Percentiles rank a stretch among this genome's conserved stretches.
Conservation (phyloP, 2,329 filamentous ascomycete genomes). For the Fusarium hostae region DNA sequence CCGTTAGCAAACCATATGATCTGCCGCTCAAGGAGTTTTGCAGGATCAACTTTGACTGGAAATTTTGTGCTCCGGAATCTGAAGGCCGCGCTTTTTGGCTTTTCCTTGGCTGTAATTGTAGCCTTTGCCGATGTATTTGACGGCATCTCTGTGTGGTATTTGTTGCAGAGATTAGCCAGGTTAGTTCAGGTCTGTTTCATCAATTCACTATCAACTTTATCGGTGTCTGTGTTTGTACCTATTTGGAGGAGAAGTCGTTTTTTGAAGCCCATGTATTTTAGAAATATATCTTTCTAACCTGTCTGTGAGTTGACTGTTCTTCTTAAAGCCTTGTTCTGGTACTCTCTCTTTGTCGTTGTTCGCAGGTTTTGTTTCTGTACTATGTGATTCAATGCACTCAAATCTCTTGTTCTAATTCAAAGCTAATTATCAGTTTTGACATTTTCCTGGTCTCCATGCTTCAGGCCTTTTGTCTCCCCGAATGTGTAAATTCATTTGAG, state of each 20-base stretch:
- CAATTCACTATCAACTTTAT: no score
- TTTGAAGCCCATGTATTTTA: no score
- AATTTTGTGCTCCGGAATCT: not conserved
- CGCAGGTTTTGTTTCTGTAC: not conserved
- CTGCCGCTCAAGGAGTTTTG: not conserved
- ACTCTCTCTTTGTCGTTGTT: not conserved
- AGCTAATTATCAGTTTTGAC: no score
- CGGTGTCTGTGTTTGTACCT: no score
- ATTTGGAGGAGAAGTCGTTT: no score
- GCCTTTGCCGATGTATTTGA: not conserved
- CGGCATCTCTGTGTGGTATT: accelerated
- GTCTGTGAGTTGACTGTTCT: not conserved
- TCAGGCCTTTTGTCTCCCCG: no score
- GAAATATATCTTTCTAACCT: not conserved
- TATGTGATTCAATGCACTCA: not conserved
- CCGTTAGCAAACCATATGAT: not conserved
- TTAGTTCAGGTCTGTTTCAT: no score
- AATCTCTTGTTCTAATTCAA: no score
- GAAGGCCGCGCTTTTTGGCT: not conserved
- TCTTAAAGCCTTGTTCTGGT: not conserved
- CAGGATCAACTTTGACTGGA: accelerated
- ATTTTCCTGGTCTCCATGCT: no score
- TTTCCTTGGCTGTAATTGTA: not conserved
- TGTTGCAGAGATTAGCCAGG: no score
- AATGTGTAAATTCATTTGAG: no score